Conservation (phyloP, 2,329 filamentous ascomycete genomes). For the Knufia petricola region DNA sequence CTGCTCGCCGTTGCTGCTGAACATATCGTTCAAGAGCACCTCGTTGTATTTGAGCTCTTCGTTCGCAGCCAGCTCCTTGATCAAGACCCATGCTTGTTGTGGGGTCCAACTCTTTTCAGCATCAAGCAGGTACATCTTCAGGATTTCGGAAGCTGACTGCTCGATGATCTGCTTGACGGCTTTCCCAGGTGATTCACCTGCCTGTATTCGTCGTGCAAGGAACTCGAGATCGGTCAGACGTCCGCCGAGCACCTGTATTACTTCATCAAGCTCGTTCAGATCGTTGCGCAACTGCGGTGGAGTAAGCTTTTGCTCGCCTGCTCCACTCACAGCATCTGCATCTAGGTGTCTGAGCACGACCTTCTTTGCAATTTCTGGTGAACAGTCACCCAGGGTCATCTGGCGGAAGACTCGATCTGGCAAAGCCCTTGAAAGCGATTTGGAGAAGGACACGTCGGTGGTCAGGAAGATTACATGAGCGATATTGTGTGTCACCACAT, state of each 20-base stretch:
- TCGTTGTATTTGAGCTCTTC: constrained; percentile 70
- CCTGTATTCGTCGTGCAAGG: constrained; percentile 77
- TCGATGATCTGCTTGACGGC: constrained; percentile 83
- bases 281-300: constrained; percentile 44
- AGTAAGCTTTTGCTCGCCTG: constrained; percentile 32
- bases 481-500: constrained; percentile 73
- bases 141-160: constrained; percentile 77
- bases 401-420: constrained; percentile 86
- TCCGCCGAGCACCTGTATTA: constrained; percentile 74
- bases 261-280: constrained; percentile 63
- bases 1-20: constrained; percentile 61
- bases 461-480: constrained; percentile 94
- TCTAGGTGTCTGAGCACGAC: constrained; percentile 80
- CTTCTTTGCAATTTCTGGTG: constrained; percentile 73
- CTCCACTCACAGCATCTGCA: constrained; percentile 29
- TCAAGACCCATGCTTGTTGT: constrained; percentile 83
- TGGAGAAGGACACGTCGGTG: constrained; percentile 77
- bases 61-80: constrained; percentile 64
- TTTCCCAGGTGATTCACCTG: constrained; percentile 69
- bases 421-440: constrained; percentile 74
- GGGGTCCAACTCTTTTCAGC: constrained; percentile 61
- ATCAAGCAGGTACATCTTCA: constrained; percentile 79
- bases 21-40: constrained; percentile 65
- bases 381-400: constrained; percentile 75
- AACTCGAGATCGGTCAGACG: constrained; percentile 94